A percentile compares a stretch with the other conserved stretches of the same genome.
Conservation (phyloP, 2,329 filamentous ascomycete genomes). For the Colletotrichum limetticola region DNA sequence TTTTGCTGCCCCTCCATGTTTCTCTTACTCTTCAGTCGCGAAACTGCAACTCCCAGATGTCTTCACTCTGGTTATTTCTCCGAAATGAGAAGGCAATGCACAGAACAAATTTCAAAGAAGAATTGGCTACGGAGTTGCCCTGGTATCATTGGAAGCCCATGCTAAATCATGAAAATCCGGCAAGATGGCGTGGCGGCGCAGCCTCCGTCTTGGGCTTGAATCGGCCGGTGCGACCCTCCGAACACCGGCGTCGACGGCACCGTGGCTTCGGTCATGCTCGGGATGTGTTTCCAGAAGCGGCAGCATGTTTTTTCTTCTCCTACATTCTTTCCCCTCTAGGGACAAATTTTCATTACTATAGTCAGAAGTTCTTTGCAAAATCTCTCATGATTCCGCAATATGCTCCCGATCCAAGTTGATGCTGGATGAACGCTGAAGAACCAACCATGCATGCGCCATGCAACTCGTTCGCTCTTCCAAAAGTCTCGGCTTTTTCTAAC, state of each 20-base stretch:
- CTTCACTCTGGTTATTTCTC: background rate
- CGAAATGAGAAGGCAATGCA: background rate
- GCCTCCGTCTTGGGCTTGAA: background rate
- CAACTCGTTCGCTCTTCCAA: background rate
- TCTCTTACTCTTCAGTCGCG: constrained; percentile 1
- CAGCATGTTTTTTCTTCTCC: background rate
- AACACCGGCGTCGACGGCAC: constrained; percentile 17
- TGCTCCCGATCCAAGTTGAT: background rate
- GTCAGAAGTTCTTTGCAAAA: background rate
- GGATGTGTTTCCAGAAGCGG: background rate
- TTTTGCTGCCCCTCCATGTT: constrained; percentile 12
- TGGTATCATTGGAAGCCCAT: background rate
- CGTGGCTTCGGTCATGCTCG: constrained; percentile 14
- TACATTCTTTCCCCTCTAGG: background rate
- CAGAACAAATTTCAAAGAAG: background rate
- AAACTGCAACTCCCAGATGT: background rate
- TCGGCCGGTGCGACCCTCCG: constrained; percentile 10
- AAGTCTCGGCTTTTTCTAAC: background rate
- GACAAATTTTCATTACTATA: background rate
- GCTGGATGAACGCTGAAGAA: constrained; percentile 2
- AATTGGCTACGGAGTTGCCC: background rate
- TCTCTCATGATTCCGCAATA: background rate
- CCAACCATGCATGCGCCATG: background rate
- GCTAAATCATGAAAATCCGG: background rate
- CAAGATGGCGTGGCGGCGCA: background rate